phyloP scores from a whole-genome alignment of 768 basidiomycete species.

The Mycena amicta region DNA sequence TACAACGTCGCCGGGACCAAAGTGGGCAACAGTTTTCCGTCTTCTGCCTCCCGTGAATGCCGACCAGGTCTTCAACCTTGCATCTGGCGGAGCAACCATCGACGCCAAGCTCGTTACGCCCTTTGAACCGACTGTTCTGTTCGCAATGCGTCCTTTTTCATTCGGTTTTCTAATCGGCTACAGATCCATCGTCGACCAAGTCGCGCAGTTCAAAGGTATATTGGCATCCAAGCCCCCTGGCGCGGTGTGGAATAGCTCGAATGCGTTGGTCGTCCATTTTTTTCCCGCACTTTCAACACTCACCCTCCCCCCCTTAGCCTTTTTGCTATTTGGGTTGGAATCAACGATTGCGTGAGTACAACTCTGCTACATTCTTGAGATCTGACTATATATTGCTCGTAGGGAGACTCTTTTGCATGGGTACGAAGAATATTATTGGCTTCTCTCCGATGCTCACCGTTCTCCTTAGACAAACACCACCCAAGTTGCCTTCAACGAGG shows the following conservation, averaged over 20 bases:
- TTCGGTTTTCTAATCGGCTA: too few species aligned
- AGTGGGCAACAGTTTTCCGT: constrained; percentile 29
- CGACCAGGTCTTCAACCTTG: constrained; percentile 47
- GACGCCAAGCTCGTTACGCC: constrained; percentile 55
- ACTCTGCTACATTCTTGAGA: constrained; percentile 6
- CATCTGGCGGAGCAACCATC: constrained; percentile 63
- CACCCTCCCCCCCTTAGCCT: constrained; percentile 28
- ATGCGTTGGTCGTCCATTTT: constrained; percentile 31
- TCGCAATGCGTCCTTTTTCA: neutral
- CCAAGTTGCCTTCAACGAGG: constrained; percentile 36
- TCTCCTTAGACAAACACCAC: constrained; percentile 38
- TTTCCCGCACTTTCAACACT: too few species aligned
- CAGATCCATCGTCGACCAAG: constrained; percentile 59
- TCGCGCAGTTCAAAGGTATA: constrained; percentile 51
- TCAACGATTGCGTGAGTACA: constrained; percentile 58
- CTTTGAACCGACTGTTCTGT: constrained; percentile 49
- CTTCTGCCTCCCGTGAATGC: neutral
- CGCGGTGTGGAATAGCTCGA: constrained; percentile 52
- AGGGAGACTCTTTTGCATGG: constrained; percentile 55
- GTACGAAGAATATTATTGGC: too few species aligned
- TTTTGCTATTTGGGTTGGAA: constrained; percentile 68
- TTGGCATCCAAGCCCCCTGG: constrained; percentile 45
- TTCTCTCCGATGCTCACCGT: neutral
- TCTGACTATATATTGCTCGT: constrained; percentile 8
- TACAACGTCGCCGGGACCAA: constrained; percentile 59